Evolutionary conservation across 306 rosid genomes (phyloP).

Genomic region (Glycine tomentella): DNA sequence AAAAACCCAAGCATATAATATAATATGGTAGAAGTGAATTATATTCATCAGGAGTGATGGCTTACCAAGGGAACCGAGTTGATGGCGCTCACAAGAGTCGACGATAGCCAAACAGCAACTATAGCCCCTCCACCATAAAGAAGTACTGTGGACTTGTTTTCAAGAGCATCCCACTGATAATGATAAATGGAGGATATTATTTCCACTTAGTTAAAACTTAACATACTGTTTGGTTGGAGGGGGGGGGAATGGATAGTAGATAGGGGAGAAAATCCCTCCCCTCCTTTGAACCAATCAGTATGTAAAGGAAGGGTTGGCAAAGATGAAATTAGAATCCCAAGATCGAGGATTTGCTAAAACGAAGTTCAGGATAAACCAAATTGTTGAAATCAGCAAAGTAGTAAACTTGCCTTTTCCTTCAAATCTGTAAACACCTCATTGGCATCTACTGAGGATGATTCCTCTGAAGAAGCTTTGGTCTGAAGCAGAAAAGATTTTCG

Average conservation of each 20-base stretch:
- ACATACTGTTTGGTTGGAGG: not conserved
- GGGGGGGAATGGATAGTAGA: not conserved
- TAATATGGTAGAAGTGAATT: not conserved
- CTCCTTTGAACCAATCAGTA: not conserved
- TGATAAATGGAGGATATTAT: conserved; percentile 39
- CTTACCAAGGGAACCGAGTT: conserved; percentile 96
- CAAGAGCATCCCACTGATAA: conserved; percentile 93
- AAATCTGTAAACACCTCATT: conserved; percentile 79
- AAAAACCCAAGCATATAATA: conserved; percentile 16
- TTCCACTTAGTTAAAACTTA: conserved; percentile 35
- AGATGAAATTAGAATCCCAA: conserved; percentile 6
- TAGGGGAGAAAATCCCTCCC: not conserved
- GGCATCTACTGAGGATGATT: conserved; percentile 75
- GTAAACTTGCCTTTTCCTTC: conserved; percentile 80
- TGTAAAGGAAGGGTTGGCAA: conserved; percentile 25
- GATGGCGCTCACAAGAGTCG: conserved; percentile 82
- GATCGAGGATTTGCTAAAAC: conserved; percentile 22
- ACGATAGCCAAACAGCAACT: conserved; percentile 90
- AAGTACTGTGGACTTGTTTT: conserved; percentile 94
- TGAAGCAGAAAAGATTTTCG: conserved; percentile 63
- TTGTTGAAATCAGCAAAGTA: conserved; percentile 26
- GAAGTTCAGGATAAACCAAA: conserved; percentile 29
- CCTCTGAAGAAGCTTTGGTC: conserved; percentile 89
- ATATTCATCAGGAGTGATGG: conserved; percentile 18
- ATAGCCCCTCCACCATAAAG: conserved; percentile 94